phyloP scores from a whole-genome alignment of 2,329 filamentous ascomycete species.

The Colletotrichum sp. region DNA sequence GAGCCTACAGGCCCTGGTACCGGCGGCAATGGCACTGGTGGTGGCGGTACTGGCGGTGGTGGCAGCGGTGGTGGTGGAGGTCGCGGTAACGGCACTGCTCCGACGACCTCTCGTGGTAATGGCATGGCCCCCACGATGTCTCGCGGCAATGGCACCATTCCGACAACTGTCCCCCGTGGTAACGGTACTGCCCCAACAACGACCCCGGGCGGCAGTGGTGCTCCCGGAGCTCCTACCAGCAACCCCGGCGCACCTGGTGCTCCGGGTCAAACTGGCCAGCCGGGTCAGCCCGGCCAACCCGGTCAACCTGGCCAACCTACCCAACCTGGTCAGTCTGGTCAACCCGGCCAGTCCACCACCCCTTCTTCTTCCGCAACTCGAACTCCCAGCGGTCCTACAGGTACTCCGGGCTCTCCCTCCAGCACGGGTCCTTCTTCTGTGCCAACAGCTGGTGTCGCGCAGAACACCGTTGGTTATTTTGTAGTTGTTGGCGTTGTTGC shows the following conservation, averaged over 20 bases:
- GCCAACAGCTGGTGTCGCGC: conserved; percentile 29
- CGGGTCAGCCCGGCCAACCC: conserved; percentile 13
- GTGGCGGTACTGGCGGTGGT: not conserved
- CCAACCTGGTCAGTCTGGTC: conserved; percentile 14
- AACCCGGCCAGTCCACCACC: not conserved
- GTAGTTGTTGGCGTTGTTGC: conserved; percentile 42
- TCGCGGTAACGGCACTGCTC: not conserved
- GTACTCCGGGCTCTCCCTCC: conserved; percentile 4
- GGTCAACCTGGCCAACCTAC: not conserved
- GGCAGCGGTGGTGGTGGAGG: not conserved
- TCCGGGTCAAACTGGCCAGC: not conserved
- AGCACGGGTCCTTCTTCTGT: conserved; percentile 19
- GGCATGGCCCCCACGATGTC: not conserved
- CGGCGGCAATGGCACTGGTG: not conserved
- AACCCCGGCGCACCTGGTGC: not conserved
- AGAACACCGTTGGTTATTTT: conserved; percentile 35
- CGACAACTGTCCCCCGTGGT: not conserved
- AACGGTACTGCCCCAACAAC: not conserved
- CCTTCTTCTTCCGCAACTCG: not conserved
- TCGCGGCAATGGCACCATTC: not conserved
- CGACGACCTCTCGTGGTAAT: not conserved
- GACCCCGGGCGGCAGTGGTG: not conserved
- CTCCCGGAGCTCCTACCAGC: not conserved
- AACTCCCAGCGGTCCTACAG: not conserved
- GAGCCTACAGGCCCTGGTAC: not conserved